phyloP scores from a whole-genome alignment of 192 early-diverging fungal species.

The Jimgerdemannia lactiflua region DNA sequence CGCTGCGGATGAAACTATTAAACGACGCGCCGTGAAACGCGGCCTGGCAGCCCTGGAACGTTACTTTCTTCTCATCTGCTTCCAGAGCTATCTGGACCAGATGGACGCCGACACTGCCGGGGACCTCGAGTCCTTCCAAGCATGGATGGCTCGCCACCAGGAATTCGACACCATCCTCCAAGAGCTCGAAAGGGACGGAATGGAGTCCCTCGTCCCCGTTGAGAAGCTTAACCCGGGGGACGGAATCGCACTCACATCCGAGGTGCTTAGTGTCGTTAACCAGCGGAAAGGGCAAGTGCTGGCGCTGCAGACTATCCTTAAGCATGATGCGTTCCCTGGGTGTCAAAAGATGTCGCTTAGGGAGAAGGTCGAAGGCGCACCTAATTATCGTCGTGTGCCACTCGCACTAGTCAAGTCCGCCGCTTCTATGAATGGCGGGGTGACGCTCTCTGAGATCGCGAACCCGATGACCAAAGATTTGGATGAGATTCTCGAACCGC shows the following conservation, averaged over 20 bases:
- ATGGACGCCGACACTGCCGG: slow-evolving; percentile 18
- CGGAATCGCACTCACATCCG: slow-evolving; percentile 54
- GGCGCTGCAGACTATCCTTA: slow-evolving; percentile 56
- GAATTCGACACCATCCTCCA: slow-evolving; percentile 51
- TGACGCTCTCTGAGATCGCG: background rate
- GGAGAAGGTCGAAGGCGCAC: slow-evolving; percentile 60
- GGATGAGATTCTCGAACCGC: slow-evolving; percentile 15
- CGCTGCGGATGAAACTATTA: slow-evolving; percentile 11
- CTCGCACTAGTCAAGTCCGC: slow-evolving; percentile 23
- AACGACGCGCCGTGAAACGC: slow-evolving; percentile 8
- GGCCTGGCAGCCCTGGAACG: slow-evolving; percentile 35
- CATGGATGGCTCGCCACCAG: slow-evolving; percentile 49
- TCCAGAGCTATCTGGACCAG: slow-evolving; percentile 52
- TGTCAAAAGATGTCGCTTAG: slow-evolving; percentile 56
- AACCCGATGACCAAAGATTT: slow-evolving; percentile 22
- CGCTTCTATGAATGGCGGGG: slow-evolving; percentile 2
- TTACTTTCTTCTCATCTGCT: slow-evolving; percentile 58
- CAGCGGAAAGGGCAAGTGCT: slow-evolving; percentile 51
- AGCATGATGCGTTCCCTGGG: slow-evolving; percentile 62
- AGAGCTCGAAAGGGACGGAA: slow-evolving; percentile 30
- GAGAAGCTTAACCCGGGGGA: slow-evolving; percentile 45
- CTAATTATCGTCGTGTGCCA: slow-evolving; percentile 54
- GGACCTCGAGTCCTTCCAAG: slow-evolving; percentile 41
- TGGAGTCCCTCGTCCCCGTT: slow-evolving; percentile 41
- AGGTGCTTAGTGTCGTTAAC: slow-evolving; percentile 53